phyloP scores from a whole-genome alignment of 495 filamentous ascomycete species.

The Hypoxylon lienhwacheense region DNA sequence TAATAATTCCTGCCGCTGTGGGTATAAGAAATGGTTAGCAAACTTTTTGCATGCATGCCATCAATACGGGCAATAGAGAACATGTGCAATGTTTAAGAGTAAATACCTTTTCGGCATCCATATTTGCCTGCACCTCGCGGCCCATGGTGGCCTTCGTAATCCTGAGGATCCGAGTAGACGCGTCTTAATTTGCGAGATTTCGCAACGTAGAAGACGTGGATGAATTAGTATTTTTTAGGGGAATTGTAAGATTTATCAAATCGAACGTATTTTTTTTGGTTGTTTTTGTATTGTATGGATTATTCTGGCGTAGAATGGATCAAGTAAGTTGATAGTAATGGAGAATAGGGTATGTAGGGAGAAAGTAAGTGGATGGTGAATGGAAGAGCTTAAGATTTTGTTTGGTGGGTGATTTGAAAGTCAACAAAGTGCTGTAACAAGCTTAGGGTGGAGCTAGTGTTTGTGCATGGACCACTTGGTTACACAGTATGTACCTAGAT shows the following conservation, averaged over 20 bases:
- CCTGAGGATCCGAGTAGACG: conserved; percentile 36
- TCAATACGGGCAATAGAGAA: not conserved
- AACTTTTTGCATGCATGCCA: not conserved
- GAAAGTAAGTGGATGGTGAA: not conserved
- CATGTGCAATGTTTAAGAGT: not conserved
- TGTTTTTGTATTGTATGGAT: not conserved
- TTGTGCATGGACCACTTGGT: not conserved
- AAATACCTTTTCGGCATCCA: conserved; percentile 47
- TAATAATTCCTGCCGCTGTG: conserved; percentile 42
- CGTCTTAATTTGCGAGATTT: conserved; percentile 7
- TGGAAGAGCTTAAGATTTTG: conserved; percentile 18
- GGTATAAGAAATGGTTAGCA: not conserved
- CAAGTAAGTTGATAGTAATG: not conserved
- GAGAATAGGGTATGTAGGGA: not conserved
- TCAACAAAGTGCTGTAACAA: conserved; percentile 41
- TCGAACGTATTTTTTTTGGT: not conserved
- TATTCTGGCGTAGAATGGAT: not conserved
- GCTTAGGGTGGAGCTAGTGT: conserved; percentile 25
- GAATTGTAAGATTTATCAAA: not conserved
- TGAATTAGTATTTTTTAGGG: not conserved
- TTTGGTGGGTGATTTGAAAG: conserved; percentile 28
- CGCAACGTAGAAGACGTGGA: not conserved
- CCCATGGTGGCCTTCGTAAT: conserved; percentile 26
- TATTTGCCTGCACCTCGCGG: conserved; percentile 43
- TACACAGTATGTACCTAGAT: not conserved